Conservation (phyloP, 208 protist genomes). For the Spongospora subterranea region DNA sequence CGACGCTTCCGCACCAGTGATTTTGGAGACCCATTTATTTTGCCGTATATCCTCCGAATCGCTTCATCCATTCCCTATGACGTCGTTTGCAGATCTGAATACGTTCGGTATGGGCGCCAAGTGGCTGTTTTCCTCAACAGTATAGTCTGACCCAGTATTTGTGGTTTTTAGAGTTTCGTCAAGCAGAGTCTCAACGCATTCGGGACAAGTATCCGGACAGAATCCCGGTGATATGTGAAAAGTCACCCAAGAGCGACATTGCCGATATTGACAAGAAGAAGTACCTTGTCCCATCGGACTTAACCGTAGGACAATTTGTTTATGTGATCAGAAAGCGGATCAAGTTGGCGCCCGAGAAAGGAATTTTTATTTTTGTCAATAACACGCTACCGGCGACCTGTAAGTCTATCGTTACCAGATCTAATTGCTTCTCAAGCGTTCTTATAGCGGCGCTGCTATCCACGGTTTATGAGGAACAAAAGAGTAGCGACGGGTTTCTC, state of each 20-base stretch:
- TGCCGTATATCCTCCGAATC: too few relatives aligned
- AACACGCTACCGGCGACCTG: slow-evolving; percentile 84
- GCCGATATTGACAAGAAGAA: slow-evolving; percentile 89
- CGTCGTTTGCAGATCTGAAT: neutral
- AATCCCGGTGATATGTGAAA: slow-evolving; percentile 88
- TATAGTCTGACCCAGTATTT: neutral
- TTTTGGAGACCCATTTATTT: too few relatives aligned
- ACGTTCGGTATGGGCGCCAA: slow-evolving; percentile 7
- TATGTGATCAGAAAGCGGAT: slow-evolving; percentile 90
- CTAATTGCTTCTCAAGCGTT: neutral
- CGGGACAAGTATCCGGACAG: slow-evolving; percentile 77
- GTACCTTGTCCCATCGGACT: slow-evolving; percentile 74
- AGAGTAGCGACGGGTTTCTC: slow-evolving; percentile 89
- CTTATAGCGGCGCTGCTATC: slow-evolving; percentile 72
- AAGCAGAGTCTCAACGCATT: slow-evolving; percentile 74
- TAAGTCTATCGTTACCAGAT: neutral
- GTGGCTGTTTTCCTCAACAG: neutral
- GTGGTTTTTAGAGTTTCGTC: slow-evolving; percentile 69
- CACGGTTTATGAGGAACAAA: slow-evolving; percentile 85
- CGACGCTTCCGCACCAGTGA: too few relatives aligned
- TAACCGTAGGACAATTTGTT: slow-evolving; percentile 89
- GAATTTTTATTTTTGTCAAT: slow-evolving; percentile 90
- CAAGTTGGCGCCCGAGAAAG: slow-evolving; percentile 84
- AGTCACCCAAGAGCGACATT: slow-evolving; percentile 82
- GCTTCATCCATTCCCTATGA: too few relatives aligned